phyloP scores from a whole-genome alignment of 2,329 filamentous ascomycete genomes.

The Colletotrichum gloeosporioides region DNA sequence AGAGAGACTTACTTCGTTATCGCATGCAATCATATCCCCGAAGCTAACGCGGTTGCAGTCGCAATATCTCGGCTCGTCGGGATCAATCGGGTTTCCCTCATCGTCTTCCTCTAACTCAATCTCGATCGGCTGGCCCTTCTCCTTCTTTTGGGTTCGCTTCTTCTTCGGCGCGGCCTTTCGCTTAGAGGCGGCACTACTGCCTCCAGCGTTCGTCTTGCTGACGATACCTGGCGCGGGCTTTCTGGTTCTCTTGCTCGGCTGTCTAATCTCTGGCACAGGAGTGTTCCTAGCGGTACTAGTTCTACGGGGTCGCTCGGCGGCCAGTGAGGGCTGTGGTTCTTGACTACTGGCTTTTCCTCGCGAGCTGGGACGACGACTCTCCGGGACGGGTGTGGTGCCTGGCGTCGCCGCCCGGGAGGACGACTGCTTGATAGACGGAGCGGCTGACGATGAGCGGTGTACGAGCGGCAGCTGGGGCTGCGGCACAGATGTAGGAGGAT shows the following conservation, averaged over 20 bases:
- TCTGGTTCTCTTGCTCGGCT: slow-evolving; percentile 64
- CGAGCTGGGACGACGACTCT: slow-evolving; percentile 54
- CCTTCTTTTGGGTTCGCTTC: slow-evolving; percentile 53
- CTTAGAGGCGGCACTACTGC: slow-evolving; percentile 72
- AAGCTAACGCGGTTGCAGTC: slow-evolving; percentile 81
- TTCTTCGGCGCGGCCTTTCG: slow-evolving; percentile 76
- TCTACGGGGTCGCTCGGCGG: slow-evolving; percentile 58
- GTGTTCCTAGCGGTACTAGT: slow-evolving; percentile 64
- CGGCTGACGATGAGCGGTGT: slow-evolving; percentile 26
- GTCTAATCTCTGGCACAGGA: slow-evolving; percentile 53
- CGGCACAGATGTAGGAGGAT: not conserved
- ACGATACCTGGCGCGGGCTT: slow-evolving; percentile 76
- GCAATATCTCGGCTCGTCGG: slow-evolving; percentile 79
- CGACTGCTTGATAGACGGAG: slow-evolving; percentile 32
- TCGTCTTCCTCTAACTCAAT: slow-evolving; percentile 66
- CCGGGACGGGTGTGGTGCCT: slow-evolving; percentile 41
- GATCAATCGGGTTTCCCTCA: slow-evolving; percentile 74
- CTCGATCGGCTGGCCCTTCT: slow-evolving; percentile 47
- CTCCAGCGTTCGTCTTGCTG: slow-evolving; percentile 64
- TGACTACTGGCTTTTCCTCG: slow-evolving; percentile 58
- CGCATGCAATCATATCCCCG: slow-evolving; percentile 84
- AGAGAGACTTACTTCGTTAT: slow-evolving; percentile 71
- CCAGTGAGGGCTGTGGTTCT: slow-evolving; percentile 54
- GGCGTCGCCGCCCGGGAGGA: slow-evolving; percentile 40
- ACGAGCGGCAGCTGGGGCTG: slow-evolving; percentile 15